Conservation (phyloP, 352 stramenopile genomes). For the Phytophthora idaei region DNA sequence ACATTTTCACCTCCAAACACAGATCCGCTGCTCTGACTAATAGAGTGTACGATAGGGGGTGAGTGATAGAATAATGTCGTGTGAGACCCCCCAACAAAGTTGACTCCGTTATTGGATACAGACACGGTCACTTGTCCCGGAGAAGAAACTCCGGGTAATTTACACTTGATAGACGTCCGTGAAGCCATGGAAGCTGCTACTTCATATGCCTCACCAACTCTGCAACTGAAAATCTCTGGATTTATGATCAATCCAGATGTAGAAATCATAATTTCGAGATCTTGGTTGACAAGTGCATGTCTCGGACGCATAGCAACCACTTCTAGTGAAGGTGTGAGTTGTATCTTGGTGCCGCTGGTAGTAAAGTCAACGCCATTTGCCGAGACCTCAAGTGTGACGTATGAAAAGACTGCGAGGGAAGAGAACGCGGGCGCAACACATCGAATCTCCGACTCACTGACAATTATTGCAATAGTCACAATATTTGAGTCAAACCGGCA, state of each 20-base stretch:
- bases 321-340: conserved; percentile 32
- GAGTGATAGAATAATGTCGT: conserved; percentile 29
- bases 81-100: conserved; percentile 34
- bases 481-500: conserved; percentile 31
- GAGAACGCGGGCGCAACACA: conserved; percentile 31
- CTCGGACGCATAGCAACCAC: conserved; percentile 36
- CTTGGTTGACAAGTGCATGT: conserved; percentile 33
- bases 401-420: conserved; percentile 14
- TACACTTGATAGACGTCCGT: conserved; percentile 37
- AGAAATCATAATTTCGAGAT: conserved; percentile 28
- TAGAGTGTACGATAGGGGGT: conserved; percentile 9
- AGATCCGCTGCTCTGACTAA: conserved; percentile 27
- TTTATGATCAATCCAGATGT: conserved; percentile 28
- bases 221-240: conserved; percentile 31
- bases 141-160: conserved; percentile 21
- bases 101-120: conserved; percentile 48
- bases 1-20: conserved; percentile 39
- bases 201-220: conserved; percentile 34
- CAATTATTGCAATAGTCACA: conserved; percentile 9
- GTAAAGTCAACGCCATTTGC: conserved; percentile 45
- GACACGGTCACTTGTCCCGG: conserved; percentile 24
- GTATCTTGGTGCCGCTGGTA: conserved; percentile 24
- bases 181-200: conserved; percentile 29
- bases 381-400: conserved; percentile 39
- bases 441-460: conserved; percentile 35